phyloP scores from a whole-genome alignment of 148 eudicot species.

The Amaranthus palmeri region DNA sequence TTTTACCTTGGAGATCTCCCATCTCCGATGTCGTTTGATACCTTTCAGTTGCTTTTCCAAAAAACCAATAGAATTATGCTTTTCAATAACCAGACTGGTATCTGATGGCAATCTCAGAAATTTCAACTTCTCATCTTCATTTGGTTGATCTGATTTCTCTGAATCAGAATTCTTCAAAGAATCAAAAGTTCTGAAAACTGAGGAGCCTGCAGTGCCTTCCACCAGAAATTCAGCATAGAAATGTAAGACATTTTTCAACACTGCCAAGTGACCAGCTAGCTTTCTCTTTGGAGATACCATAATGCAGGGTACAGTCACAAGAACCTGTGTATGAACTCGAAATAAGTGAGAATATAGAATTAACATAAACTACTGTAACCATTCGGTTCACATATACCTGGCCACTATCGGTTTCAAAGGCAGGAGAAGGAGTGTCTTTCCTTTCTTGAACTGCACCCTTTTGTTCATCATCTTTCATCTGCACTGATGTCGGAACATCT shows the following conservation, averaged over 20 bases:
- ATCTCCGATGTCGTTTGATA: constrained; percentile 85
- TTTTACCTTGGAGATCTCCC: constrained; percentile 74
- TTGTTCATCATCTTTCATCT: constrained; percentile 43
- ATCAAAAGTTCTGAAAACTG: constrained; percentile 53
- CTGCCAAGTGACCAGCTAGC: constrained; percentile 81
- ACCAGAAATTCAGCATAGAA: constrained; percentile 86
- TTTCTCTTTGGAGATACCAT: constrained; percentile 88
- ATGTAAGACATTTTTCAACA: constrained; percentile 70
- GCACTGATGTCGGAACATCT: constrained; percentile 44
- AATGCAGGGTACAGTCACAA: constrained; percentile 73
- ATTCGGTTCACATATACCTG: constrained; percentile 51
- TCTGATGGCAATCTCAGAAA: constrained; percentile 40
- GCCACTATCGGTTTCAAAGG: constrained; percentile 59
- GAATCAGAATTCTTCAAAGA: constrained; percentile 45
- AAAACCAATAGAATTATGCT: constrained; percentile 34
- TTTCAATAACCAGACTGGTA: constrained; percentile 40
- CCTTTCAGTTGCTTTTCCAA: constrained; percentile 56
- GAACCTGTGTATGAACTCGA: constrained; percentile 54
- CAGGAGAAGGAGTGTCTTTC: constrained; percentile 45
- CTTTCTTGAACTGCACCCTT: constrained; percentile 58
- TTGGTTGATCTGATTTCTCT: constrained; percentile 44
- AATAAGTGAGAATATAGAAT: constrained; percentile 15
- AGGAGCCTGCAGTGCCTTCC: constrained; percentile 94
- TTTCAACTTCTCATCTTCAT: constrained; percentile 44
- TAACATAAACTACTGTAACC: not conserved